Conservation (phyloP, 441 rosid species). For the Kokia cookei region DNA sequence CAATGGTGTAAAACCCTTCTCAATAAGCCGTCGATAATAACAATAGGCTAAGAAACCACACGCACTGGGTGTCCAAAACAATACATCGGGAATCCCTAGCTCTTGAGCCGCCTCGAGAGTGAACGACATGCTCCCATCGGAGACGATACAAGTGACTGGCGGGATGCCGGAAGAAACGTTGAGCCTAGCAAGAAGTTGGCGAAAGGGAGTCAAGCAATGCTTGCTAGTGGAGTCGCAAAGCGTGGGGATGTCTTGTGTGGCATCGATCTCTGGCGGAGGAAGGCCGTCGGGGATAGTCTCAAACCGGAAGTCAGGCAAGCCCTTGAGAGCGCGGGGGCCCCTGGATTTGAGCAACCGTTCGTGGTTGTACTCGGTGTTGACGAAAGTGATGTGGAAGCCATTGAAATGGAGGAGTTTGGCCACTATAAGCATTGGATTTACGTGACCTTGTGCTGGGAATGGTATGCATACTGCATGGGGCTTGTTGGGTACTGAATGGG, state of each 20-base stretch:
- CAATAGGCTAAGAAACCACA: conserved; percentile 6
- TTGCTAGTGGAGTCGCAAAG: conserved; percentile 2
- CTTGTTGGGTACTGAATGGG: background rate
- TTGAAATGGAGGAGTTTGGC: conserved; percentile 21
- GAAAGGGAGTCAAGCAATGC: conserved; percentile 5
- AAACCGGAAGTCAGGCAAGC: conserved; percentile 15
- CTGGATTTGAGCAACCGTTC: conserved; percentile 21
- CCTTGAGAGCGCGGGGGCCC: conserved; percentile 3
- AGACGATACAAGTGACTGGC: conserved; percentile 9
- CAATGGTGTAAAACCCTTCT: background rate
- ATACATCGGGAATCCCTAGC: conserved; percentile 18
- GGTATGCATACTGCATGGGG: conserved; percentile 28
- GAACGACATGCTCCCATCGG: conserved; percentile 22
- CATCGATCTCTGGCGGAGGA: background rate
- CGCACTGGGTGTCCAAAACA: conserved; percentile 22
- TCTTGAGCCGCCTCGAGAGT: conserved; percentile 17
- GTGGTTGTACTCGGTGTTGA: conserved; percentile 17
- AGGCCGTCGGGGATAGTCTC: conserved; percentile 30
- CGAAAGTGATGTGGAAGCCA: conserved; percentile 19
- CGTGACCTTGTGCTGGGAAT: conserved; percentile 29
- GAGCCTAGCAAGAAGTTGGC: conserved; percentile 7
- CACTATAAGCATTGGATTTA: conserved; percentile 20
- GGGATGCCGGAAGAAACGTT: background rate
- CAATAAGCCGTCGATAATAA: conserved; percentile 7
- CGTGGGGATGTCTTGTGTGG: background rate